These are phyloP conservation scores for Solanum infundibuliforme DNA, from an alignment of 257 asterid species.

Conservation along the genomic window DNA sequence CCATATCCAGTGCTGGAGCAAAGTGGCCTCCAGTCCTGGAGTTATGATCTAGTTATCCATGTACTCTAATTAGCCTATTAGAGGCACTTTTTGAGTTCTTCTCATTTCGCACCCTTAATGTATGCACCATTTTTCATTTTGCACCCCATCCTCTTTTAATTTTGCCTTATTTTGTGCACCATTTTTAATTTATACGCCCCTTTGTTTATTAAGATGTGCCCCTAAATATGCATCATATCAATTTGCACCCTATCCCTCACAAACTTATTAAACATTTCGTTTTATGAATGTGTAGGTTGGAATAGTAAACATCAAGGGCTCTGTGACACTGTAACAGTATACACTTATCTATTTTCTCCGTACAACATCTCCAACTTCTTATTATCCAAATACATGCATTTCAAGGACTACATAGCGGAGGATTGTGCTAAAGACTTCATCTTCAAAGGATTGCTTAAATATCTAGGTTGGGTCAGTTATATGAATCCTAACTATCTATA, in stretches of 20 bases:
- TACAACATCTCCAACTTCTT: not conserved
- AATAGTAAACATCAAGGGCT: not conserved
- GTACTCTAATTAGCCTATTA: not conserved
- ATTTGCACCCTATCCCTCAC: not conserved
- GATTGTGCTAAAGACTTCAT: not conserved
- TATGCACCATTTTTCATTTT: not conserved
- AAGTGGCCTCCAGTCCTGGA: not conserved
- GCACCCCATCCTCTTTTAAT: not conserved
- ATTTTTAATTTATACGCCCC: not conserved
- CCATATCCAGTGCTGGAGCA: not conserved
- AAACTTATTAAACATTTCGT: not conserved
- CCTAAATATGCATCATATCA: not conserved
- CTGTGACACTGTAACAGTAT: not conserved
- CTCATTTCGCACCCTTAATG: not conserved
- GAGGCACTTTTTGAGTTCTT: not conserved
- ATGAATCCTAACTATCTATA: not conserved
- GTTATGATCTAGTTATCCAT: not conserved
- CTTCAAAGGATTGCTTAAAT: not conserved
- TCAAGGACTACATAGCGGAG: not conserved
- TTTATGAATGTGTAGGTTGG: not conserved
- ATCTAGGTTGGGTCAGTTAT: not conserved
- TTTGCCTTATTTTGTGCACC: not conserved
- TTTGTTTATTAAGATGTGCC: not conserved
- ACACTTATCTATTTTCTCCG: not conserved
- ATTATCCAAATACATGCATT: not conserved